A percentile compares a stretch with the other conserved stretches of the same genome.
These are phyloP conservation scores for Shiraia sp. DNA, from an alignment of 2,329 filamentous ascomycete genomes.

Conservation along the genomic window DNA sequence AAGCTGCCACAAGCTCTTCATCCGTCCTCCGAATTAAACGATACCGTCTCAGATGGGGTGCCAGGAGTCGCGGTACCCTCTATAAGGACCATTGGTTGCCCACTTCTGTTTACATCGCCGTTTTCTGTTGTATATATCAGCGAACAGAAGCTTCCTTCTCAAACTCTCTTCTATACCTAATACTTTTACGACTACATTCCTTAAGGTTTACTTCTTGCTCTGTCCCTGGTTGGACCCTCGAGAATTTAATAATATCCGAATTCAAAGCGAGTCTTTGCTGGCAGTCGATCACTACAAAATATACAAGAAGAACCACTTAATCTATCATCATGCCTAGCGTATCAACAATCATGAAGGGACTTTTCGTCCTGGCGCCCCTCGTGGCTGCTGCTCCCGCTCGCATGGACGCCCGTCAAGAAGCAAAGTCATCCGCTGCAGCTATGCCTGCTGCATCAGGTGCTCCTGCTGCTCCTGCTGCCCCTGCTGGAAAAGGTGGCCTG, in stretches of 20 bases:
- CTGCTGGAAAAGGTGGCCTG: constrained; percentile 36
- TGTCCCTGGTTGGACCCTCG: constrained; percentile 48
- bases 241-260: constrained; percentile 41
- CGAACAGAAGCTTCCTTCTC: constrained; percentile 36
- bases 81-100: constrained; percentile 46
- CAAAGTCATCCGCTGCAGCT: constrained; percentile 8
- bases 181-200: constrained; percentile 37
- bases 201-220: constrained; percentile 41
- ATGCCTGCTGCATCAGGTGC: constrained; percentile 19
- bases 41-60: constrained; percentile 42
- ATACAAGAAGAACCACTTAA: constrained; percentile 31
- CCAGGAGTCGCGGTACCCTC: constrained; percentile 32
- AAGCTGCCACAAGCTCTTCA: constrained; percentile 32
- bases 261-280: constrained; percentile 47
- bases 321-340: constrained; percentile 44
- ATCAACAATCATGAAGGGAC: constrained; percentile 39
- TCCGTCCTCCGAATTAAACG: constrained; percentile 44
- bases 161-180: constrained; percentile 39
- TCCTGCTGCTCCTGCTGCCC: constrained; percentile 12
- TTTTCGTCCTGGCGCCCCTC: constrained; percentile 42
- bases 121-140: constrained; percentile 44
- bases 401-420: constrained; percentile 29
- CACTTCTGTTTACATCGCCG: constrained; percentile 40
- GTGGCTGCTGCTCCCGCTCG: constrained; percentile 35
- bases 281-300: constrained; percentile 29